Percentiles rank a stretch among this genome's conserved stretches.
These are phyloP conservation scores for Pseudogymnoascus sp. DNA, from an alignment of 2,329 filamentous ascomycete species.

Conservation along the genomic window DNA sequence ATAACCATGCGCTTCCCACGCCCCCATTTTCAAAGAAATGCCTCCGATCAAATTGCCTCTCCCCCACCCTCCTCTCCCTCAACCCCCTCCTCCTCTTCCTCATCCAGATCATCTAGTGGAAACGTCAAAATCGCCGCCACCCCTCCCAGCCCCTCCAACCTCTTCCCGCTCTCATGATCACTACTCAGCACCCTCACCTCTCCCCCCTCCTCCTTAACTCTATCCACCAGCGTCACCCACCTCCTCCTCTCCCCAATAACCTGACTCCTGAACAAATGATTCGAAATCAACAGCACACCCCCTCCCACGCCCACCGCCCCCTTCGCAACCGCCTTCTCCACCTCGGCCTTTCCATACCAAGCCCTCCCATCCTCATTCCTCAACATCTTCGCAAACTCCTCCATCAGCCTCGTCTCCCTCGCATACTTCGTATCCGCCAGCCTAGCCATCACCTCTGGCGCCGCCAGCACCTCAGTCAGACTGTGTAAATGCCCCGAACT, in stretches of 20 bases:
- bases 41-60: not conserved
- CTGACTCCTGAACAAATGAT: slow-evolving; percentile 76
- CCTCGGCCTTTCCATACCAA: slow-evolving; percentile 81
- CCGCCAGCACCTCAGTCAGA: slow-evolving; percentile 78
- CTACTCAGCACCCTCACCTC: slow-evolving; percentile 85
- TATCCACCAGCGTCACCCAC: slow-evolving; percentile 81
- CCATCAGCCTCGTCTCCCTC: slow-evolving; percentile 74
- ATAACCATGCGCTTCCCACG: not conserved
- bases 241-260: slow-evolving; percentile 66
- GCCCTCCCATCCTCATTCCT: slow-evolving; percentile 79
- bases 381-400: slow-evolving; percentile 69
- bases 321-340: slow-evolving; percentile 73
- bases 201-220: slow-evolving; percentile 77
- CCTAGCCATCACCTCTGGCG: slow-evolving; percentile 64
- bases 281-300: slow-evolving; percentile 77
- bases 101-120: slow-evolving; percentile 72
- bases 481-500: slow-evolving; percentile 81
- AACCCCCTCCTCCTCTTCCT: slow-evolving; percentile 45
- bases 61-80: slow-evolving; percentile 19
- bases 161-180: slow-evolving; percentile 85
- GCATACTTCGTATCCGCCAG: slow-evolving; percentile 85
- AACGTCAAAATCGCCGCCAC: slow-evolving; percentile 89
- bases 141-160: slow-evolving; percentile 74
- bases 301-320: slow-evolving; percentile 84
- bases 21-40: not conserved